Evolutionary conservation across 352 stramenopile species (phyloP), one percentile per base, ranked within the genome.

Genomic region (Globisporangium iwayamae): DNA sequence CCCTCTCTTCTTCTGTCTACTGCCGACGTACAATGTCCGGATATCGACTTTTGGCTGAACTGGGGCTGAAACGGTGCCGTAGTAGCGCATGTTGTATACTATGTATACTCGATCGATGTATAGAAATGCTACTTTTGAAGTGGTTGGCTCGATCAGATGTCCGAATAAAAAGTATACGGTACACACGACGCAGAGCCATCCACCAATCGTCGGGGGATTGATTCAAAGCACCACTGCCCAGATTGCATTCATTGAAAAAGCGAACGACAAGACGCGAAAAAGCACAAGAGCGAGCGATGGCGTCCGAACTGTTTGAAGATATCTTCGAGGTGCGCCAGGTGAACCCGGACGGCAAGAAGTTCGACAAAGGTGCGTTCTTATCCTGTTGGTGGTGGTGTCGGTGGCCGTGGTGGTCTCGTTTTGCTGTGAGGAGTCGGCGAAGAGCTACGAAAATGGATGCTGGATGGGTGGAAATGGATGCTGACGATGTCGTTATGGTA

Each of bases 271-370:
- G 41, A 45, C 41, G 20, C 50, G 28, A 56, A n/a, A 55, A 32
- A n/a, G 16, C 36, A 55, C 59, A 57, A 36, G 28, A 59, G 9
- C 22, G 60, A 28, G 14, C 63, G 2, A 96, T 96, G 87, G 83
- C 87, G 73, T 93, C 87, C 25, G 85, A 96, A 70, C 74, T 99
- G 54, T 99, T 99, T 86, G 96, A 99, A 81, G 97, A 99, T 78
- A 99, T 99, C 65, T 99, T 99, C 72, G 93, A 98, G 83, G 94
- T 99, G 64, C 97, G 89, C 47, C 82, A 97, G 65, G 68, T 99
- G 28, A 99, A 99, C 78, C 97, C 97, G 20, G 96, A 99, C 61
- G 96, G 96, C 38, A 99, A 99, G 85, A 99, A 99, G 78, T 98
- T 98, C 62, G 89, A 98, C 76, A 97, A 96, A 80, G 87, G 88